Evolutionary conservation across 2,329 filamentous ascomycete genomes (phyloP), one percentile per base, ranked within the genome.

Genomic region (Aspergillus vadensis): DNA sequence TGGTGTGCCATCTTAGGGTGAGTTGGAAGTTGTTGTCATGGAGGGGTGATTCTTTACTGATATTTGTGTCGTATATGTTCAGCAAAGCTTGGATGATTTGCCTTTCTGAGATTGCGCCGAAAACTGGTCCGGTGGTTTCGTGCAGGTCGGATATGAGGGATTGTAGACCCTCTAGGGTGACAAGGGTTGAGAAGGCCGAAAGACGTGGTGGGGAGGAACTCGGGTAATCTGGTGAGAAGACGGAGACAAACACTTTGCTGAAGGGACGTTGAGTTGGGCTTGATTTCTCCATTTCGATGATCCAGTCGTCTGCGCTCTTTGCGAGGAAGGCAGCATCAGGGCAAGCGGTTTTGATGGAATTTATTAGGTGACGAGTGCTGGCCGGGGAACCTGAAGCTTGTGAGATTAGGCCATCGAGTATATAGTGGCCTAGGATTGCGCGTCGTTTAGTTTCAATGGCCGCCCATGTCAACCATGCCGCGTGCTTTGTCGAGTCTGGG

Each of bases 371-470:
- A 2, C 61, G 62, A 36, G 66, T 62, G 39, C 59, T 66, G 2
- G 66, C 41, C 19, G 65, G 66, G 10, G 65, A 65, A 1, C 59
- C 67, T 9, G 66, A 69, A 19, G 62, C 60, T 41, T 68, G 66
- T 1, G 67, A 64, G 30, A 69, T 66, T 1, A 68, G 30, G 2
- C 67, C 67, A 44, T 69, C 65, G 10, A 68, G 58, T 12, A 69
- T 55, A 32, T 67, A 67, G 17, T 69, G 62, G 9, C 60, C 62
- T 4, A 67, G 44, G 1, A 69, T 63, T 4, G 62, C 67, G 30
- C 67, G 60, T 10, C 64, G 55, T n/a, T 67, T 65, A 10, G 65
- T 53, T 27, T 69, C 65, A 0, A 50, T 14, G 0, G 67, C 57
- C 6, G 61, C 63, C 67, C 67, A 69, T 2, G 12, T 60, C 48